Conservation (phyloP, 1,284 basidiomycete genomes). For the Quambalaria eucalypti region DNA sequence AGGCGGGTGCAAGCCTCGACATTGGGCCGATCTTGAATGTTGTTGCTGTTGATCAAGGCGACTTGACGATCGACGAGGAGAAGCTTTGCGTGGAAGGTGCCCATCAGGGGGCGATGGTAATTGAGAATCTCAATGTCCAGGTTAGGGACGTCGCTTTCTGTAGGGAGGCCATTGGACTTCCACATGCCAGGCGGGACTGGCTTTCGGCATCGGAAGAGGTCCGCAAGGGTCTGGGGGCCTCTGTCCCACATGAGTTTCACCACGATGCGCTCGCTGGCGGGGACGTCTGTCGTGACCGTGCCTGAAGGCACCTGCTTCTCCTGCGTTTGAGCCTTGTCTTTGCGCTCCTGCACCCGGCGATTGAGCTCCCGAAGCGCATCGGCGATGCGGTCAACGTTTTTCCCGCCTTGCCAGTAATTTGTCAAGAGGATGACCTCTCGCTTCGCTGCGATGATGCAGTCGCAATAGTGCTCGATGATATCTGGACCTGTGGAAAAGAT, state of each 20-base stretch:
- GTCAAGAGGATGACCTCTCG: conserved; percentile 43
- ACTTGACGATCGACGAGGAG: conserved; percentile 65
- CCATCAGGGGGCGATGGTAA: conserved; percentile 48
- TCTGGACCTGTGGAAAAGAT: conserved; percentile 45
- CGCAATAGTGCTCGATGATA: conserved; percentile 45
- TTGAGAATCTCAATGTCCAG: conserved; percentile 42
- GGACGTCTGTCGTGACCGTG: conserved; percentile 2
- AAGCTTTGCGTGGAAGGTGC: conserved; percentile 72
- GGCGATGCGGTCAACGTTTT: conserved; percentile 40
- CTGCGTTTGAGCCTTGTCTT: conserved; percentile 10
- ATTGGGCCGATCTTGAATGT: conserved; percentile 57
- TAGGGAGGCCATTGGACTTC: conserved; percentile 39
- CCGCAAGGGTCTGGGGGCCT: conserved; percentile 37
- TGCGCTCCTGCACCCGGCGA: conserved; percentile 13
- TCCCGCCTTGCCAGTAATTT: conserved; percentile 45
- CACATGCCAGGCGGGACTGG: conserved; percentile 34
- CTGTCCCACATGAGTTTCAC: conserved; percentile 47
- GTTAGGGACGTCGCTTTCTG: conserved; percentile 29
- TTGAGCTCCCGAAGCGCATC: conserved; percentile 39
- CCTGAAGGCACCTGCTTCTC: background rate
- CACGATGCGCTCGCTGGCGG: conserved; percentile 25
- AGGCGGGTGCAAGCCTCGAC: conserved; percentile 44
- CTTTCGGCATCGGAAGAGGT: conserved; percentile 40
- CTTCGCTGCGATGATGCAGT: conserved; percentile 42
- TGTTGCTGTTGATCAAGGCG: conserved; percentile 65